Conservation (phyloP, 495 filamentous ascomycete genomes). For the Cercophora sp. region DNA sequence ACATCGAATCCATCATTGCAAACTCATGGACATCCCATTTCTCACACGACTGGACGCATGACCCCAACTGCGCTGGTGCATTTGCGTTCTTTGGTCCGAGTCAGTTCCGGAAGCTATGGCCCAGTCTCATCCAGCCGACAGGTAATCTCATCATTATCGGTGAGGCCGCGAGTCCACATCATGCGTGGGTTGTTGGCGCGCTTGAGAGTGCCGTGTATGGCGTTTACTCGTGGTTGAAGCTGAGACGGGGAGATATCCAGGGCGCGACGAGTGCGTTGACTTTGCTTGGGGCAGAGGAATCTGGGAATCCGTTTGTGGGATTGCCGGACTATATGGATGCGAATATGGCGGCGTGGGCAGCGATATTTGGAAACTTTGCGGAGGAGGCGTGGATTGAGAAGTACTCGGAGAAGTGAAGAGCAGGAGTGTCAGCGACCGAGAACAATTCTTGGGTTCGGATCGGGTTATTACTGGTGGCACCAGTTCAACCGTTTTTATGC, state of each 20-base stretch:
- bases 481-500: too few relatives aligned
- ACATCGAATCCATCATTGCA: slow-evolving; percentile 4
- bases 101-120: slow-evolving; percentile 35
- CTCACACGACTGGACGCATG: slow-evolving; percentile 31
- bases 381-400: too few relatives aligned
- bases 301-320: neutral
- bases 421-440: too few relatives aligned
- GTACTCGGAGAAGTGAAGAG: too few relatives aligned
- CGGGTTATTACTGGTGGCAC: too few relatives aligned
- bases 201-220: slow-evolving; percentile 20
- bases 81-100: slow-evolving; percentile 42
- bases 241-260: neutral
- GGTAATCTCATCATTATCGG: slow-evolving; percentile 28
- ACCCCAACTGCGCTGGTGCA: slow-evolving; percentile 34
- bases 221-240: neutral
- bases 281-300: neutral
- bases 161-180: slow-evolving; percentile 38
- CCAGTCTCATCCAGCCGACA: slow-evolving; percentile 24
- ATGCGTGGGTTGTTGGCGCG: slow-evolving; percentile 42
- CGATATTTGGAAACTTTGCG: too few relatives aligned
- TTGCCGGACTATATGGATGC: neutral
- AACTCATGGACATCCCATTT: slow-evolving; percentile 26
- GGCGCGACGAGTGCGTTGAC: neutral
- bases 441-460: too few relatives aligned
- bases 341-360: too few relatives aligned